Conservation (phyloP, 176 grass and related monocot genomes). For the Coix lacrymajobi region DNA sequence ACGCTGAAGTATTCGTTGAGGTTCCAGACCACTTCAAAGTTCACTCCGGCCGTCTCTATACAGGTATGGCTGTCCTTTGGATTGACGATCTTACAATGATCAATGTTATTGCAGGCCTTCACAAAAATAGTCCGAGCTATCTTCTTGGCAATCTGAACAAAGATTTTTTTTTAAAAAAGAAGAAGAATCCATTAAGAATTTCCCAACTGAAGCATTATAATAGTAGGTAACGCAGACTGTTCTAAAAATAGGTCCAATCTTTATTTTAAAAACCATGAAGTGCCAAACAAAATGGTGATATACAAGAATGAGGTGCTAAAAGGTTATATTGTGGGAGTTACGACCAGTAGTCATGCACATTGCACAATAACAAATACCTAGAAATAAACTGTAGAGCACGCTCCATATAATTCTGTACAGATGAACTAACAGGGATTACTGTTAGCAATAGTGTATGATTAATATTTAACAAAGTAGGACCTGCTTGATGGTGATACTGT, state of each 20-base stretch:
- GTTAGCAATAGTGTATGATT: not conserved
- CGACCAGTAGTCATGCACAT: not conserved
- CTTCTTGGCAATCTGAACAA: conserved; percentile 74
- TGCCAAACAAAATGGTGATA: not conserved
- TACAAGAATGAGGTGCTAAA: not conserved
- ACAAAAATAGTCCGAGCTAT: conserved; percentile 57
- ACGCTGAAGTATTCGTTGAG: conserved; percentile 44
- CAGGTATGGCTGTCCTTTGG: not conserved
- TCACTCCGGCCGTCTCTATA: conserved; percentile 62
- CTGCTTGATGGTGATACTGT: not conserved
- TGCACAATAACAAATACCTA: not conserved
- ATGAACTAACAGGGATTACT: not conserved
- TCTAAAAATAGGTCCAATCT: not conserved
- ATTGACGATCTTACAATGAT: conserved; percentile 28
- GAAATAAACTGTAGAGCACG: not conserved
- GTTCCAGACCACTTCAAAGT: conserved; percentile 62
- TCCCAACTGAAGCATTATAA: not conserved
- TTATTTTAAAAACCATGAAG: not conserved
- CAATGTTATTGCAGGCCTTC: conserved; percentile 52
- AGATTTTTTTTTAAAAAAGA: not conserved
- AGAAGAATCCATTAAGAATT: not conserved
- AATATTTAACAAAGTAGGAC: not conserved
- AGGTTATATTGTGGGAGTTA: not conserved
- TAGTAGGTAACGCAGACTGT: not conserved
- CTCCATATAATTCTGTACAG: not conserved